Conservation (phyloP, 2,329 filamentous ascomycete species). For the Microthyrium microscopicum region DNA sequence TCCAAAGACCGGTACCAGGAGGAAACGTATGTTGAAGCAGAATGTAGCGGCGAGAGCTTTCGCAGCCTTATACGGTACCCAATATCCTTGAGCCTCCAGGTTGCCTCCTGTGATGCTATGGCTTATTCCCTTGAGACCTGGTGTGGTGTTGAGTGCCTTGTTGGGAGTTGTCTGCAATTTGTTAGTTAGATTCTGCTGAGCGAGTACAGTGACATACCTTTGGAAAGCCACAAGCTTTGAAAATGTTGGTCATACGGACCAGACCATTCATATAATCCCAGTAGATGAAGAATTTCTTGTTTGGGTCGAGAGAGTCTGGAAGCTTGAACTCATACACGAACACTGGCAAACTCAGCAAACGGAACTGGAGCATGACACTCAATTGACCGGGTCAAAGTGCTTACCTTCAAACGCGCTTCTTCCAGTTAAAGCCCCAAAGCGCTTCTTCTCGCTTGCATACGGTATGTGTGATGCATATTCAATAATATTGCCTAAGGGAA, state of each 20-base stretch:
- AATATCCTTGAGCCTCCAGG: constrained; percentile 90
- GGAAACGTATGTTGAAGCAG: constrained; percentile 68
- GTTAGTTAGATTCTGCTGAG: background rate
- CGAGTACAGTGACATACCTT: constrained; percentile 44
- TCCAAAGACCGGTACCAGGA: constrained; percentile 81
- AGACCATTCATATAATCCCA: constrained; percentile 96
- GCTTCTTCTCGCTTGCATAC: constrained; percentile 88
- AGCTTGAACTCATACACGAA: constrained; percentile 71
- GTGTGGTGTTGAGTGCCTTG: constrained; percentile 54
- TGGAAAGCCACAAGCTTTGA: constrained; percentile 73
- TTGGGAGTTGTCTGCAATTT: constrained; percentile 60
- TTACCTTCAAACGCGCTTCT: constrained; percentile 77
- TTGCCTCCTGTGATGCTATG: constrained; percentile 91
- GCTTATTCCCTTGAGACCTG: constrained; percentile 72
- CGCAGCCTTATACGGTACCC: constrained; percentile 84
- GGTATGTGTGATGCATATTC: constrained; percentile 52
- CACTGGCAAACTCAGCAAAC: constrained; percentile 36
- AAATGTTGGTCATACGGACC: constrained; percentile 85
- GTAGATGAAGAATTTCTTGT: constrained; percentile 59
- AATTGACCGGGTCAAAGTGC: constrained; percentile 11
- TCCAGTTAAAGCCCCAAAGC: constrained; percentile 72
- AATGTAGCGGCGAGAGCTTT: constrained; percentile 79
- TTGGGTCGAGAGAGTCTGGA: constrained; percentile 49
- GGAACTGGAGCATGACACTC: constrained; percentile 9
- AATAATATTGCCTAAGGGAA: constrained; percentile 45